phyloP scores from a whole-genome alignment of 441 rosid genomes.

The Omphalea diandra region DNA sequence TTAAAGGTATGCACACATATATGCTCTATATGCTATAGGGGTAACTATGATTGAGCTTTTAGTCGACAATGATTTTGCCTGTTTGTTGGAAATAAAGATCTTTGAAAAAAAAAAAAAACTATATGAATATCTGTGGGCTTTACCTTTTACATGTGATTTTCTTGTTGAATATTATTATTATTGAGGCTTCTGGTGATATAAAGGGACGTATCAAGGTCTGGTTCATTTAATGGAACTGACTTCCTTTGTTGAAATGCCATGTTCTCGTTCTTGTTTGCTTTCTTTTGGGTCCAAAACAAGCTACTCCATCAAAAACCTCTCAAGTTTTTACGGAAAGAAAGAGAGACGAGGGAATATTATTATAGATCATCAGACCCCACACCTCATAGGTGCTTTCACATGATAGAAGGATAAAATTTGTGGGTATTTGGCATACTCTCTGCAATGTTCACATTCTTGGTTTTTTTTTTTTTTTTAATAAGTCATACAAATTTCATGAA shows the following conservation, averaged over 20 bases:
- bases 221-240: slow-evolving; percentile 29
- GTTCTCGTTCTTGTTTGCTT: slow-evolving; percentile 12
- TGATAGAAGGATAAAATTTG: not conserved
- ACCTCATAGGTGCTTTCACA: slow-evolving; percentile 8
- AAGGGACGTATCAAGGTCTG: slow-evolving; percentile 27
- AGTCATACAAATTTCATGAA: too few relatives aligned
- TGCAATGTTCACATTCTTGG: too few relatives aligned
- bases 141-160: slow-evolving; percentile 18
- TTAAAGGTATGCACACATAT: not conserved
- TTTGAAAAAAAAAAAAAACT: not conserved
- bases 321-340: not conserved
- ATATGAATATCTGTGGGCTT: not conserved
- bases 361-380: slow-evolving; percentile 34
- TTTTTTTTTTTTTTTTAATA: not conserved
- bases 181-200: not conserved
- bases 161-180: not conserved
- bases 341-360: slow-evolving; percentile 18
- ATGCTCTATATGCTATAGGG: not conserved
- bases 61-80: slow-evolving; percentile 36
- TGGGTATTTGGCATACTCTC: slow-evolving; percentile 10
- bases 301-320: not conserved
- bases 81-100: slow-evolving; percentile 19
- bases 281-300: slow-evolving; percentile 29
- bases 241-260: too few relatives aligned
- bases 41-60: slow-evolving; percentile 35